A percentile compares a stretch with the other conserved stretches of the same genome.
phyloP scores from a whole-genome alignment of 2,329 filamentous ascomycete genomes.

The Zymoseptoria tritici region DNA sequence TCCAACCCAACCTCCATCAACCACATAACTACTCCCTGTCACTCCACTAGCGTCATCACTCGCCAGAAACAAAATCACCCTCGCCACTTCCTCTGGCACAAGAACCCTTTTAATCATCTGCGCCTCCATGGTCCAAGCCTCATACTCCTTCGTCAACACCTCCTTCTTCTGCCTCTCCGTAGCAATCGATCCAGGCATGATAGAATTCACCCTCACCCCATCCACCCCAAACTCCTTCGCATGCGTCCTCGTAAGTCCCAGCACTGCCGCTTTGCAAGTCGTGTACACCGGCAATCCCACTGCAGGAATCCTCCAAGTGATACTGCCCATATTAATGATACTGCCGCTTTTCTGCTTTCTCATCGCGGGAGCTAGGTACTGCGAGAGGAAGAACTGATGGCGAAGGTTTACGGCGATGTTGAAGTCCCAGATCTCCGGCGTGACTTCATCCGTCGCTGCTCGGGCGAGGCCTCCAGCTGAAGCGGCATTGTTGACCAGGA shows the following conservation, averaged over 20 bases:
- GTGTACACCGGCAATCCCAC: conserved; percentile 23
- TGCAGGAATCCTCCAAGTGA: conserved; percentile 24
- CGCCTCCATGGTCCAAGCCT: conserved; percentile 20
- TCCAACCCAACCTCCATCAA: conserved; percentile 26
- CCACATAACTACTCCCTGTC: conserved; percentile 27
- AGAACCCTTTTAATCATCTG: conserved; percentile 27
- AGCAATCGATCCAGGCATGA: conserved; percentile 27
- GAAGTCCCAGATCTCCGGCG: conserved; percentile 57
- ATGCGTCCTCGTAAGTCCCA: conserved; percentile 25
- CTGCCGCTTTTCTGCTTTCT: conserved; percentile 47
- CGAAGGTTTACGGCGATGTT: conserved; percentile 58
- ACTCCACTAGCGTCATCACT: conserved; percentile 27
- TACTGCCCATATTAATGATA: conserved; percentile 42
- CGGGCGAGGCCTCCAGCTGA: conserved; percentile 51
- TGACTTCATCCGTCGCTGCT: conserved; percentile 52
- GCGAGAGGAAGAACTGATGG: conserved; percentile 54
- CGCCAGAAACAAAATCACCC: conserved; percentile 25
- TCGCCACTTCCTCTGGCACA: conserved; percentile 25
- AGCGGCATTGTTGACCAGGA: conserved; percentile 58
- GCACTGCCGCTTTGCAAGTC: conserved; percentile 22
- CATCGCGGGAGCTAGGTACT: conserved; percentile 52
- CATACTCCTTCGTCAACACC: conserved; percentile 26
- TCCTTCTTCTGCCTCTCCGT: conserved; percentile 28
- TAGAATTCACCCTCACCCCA: conserved; percentile 23
- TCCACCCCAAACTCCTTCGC: conserved; percentile 24